phyloP scores from a whole-genome alignment of 345 rosid genomes.

The Garcia nutans region DNA sequence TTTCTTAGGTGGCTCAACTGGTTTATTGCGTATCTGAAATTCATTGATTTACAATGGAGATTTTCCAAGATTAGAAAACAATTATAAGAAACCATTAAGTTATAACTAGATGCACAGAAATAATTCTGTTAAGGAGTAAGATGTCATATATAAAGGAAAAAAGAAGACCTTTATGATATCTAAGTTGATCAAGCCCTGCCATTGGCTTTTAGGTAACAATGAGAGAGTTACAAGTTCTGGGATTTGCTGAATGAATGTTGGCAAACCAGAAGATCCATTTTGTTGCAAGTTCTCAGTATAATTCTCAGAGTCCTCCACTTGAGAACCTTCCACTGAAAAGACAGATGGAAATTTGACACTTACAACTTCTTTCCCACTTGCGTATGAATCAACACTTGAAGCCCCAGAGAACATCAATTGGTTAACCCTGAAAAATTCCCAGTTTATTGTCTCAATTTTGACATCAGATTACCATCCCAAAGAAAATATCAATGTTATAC shows the following conservation, averaged over 20 bases:
- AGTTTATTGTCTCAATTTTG: not conserved
- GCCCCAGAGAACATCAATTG: constrained; percentile 74
- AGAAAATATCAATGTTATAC: not conserved
- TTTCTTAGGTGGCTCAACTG: constrained; percentile 87
- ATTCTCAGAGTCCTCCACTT: constrained; percentile 45
- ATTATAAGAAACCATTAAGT: not conserved
- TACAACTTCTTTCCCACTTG: constrained; percentile 75
- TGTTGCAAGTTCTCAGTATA: constrained; percentile 29
- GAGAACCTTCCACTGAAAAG: constrained; percentile 54
- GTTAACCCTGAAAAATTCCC: constrained; percentile 59
- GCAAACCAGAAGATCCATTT: constrained; percentile 31
- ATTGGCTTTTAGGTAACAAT: constrained; percentile 87
- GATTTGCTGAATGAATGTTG: constrained; percentile 50
- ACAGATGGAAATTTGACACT: constrained; percentile 76
- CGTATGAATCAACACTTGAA: constrained; percentile 60
- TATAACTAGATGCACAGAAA: not conserved
- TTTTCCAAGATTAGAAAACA: not conserved
- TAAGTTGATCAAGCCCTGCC: constrained; percentile 94
- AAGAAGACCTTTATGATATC: constrained; percentile 83
- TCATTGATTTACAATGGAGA: not conserved
- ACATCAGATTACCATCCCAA: not conserved
- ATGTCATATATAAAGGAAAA: not conserved
- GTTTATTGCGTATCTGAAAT: constrained; percentile 77
- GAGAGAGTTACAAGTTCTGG: constrained; percentile 94
- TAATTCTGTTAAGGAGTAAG: too few relatives aligned